These are phyloP conservation scores for Fusarium graminum DNA, from an alignment of 2,329 filamentous ascomycete genomes.

Conservation along the genomic window DNA sequence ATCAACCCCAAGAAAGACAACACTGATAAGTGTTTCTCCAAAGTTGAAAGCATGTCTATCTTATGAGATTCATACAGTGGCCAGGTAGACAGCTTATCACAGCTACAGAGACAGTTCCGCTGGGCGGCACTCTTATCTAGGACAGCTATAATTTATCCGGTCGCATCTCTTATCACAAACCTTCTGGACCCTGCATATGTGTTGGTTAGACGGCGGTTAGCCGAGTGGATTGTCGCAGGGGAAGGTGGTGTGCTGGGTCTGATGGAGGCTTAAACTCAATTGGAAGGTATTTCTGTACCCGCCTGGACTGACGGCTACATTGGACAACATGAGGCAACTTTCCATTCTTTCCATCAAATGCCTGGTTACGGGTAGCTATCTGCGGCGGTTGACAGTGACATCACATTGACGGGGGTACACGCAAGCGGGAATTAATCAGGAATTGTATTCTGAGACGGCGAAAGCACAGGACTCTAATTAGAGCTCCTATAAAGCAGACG, in stretches of 20 bases:
- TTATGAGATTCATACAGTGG: too few relatives aligned
- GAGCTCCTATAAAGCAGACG: not conserved
- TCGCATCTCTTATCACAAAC: not conserved
- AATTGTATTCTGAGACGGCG: conserved; percentile 8
- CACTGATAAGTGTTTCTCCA: too few relatives aligned
- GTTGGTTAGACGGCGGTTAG: not conserved
- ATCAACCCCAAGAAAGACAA: too few relatives aligned
- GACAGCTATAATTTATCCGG: not conserved
- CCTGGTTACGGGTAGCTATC: too few relatives aligned
- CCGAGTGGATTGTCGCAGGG: not conserved
- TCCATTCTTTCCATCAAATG: too few relatives aligned
- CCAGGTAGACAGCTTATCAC: too few relatives aligned
- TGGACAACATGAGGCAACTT: not conserved
- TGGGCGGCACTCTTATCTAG: too few relatives aligned
- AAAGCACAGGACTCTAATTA: not conserved
- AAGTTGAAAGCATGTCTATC: too few relatives aligned
- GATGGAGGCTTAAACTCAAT: not conserved
- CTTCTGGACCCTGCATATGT: not conserved
- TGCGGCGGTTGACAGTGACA: not conserved
- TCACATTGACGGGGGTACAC: not conserved
- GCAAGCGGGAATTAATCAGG: not conserved
- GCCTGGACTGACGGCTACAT: not conserved
- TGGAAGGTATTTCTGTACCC: not conserved
- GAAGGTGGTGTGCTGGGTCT: not conserved
- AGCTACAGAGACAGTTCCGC: too few relatives aligned